phyloP scores from a whole-genome alignment of 2,329 filamentous ascomycete species.

The Fusarium chaquense region DNA sequence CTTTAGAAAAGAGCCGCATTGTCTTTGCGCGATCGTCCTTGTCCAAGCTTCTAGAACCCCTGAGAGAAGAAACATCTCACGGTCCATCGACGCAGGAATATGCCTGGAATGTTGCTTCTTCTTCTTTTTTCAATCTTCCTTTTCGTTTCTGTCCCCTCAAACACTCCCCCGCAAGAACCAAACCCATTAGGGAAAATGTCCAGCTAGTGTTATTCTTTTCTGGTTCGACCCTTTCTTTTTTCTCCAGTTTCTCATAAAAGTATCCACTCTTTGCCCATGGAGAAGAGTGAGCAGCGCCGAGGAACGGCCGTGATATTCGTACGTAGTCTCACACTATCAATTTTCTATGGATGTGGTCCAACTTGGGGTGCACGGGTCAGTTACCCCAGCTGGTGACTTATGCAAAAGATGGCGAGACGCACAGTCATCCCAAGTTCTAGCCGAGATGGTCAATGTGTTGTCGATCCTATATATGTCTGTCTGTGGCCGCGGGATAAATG shows the following conservation, averaged over 20 bases:
- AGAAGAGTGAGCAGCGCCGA: slow-evolving; percentile 34
- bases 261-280: slow-evolving; percentile 32
- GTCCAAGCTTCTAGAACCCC: slow-evolving; percentile 32
- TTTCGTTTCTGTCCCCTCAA: neutral
- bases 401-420: neutral
- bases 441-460: slow-evolving; percentile 1
- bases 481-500: neutral
- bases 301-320: slow-evolving; percentile 28
- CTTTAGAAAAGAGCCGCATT: slow-evolving; percentile 17
- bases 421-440: slow-evolving; percentile 2
- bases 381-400: slow-evolving; percentile 23
- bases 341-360: slow-evolving; percentile 16
- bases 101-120: neutral
- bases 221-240: slow-evolving; percentile 1
- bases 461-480: slow-evolving; percentile 33
- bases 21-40: neutral
- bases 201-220: slow-evolving; percentile 20
- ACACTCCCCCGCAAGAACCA: slow-evolving; percentile 18
- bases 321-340: slow-evolving; percentile 16
- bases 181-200: slow-evolving; percentile 18
- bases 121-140: neutral
- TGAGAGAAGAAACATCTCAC: slow-evolving; percentile 2
- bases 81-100: neutral
- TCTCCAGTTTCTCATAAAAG: slow-evolving; percentile 24
- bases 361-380: slow-evolving; percentile 38